Evolutionary conservation across 352 stramenopile genomes (phyloP).

Genomic region (Phytopythium aichiense): DNA sequence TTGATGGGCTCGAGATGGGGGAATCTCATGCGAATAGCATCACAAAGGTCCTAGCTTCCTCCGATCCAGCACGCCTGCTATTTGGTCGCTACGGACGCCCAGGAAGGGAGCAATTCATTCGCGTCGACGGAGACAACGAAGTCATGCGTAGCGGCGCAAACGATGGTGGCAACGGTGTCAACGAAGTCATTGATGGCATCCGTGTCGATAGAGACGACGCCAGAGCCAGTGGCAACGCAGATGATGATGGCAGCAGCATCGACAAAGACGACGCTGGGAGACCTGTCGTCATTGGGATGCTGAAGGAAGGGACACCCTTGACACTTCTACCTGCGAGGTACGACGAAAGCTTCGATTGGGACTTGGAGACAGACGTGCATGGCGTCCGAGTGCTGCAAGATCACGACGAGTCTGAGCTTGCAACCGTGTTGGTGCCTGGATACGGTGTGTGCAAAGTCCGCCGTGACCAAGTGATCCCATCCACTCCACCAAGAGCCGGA

Average conservation of each 20-base stretch:
- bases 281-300: background rate
- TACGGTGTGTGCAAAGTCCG: background rate
- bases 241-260: background rate
- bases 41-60: background rate
- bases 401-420: background rate
- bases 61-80: background rate
- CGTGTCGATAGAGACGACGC: no score
- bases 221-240: no score
- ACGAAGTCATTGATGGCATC: no score
- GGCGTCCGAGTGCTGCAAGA: constrained; percentile 1
- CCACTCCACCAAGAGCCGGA: background rate
- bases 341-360: background rate
- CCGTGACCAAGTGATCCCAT: background rate
- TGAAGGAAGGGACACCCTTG: background rate
- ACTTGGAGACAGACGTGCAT: background rate
- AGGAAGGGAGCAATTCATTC: no score
- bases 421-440: background rate
- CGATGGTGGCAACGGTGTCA: background rate
- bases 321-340: background rate
- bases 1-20: background rate
- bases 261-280: background rate
- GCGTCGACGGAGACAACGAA: no score
- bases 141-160: background rate
- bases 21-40: background rate
- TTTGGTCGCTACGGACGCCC: background rate